Evolutionary conservation across 129 eudicot genomes (phyloP).

Genomic region (Helichrysum umbraculigerum): DNA sequence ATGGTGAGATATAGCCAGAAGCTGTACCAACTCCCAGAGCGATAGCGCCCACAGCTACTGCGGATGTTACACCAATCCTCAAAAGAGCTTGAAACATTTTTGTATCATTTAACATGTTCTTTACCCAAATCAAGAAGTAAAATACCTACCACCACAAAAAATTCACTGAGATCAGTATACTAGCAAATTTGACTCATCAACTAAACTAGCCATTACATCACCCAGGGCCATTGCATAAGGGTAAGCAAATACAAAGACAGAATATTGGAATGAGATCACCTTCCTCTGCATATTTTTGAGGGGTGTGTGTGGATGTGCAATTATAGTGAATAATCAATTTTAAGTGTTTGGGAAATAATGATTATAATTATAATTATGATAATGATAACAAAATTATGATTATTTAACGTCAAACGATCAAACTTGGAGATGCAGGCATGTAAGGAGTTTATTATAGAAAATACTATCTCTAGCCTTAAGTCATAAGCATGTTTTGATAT

Average conservation of each 20-base stretch:
- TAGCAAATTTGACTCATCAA: not conserved
- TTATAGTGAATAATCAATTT: not conserved
- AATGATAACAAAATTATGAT: not conserved
- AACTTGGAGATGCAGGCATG: not conserved
- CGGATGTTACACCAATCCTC: conserved; percentile 78
- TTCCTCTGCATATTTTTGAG: too few relatives aligned
- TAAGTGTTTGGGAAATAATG: not conserved
- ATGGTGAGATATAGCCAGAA: conserved; percentile 93
- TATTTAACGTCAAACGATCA: not conserved
- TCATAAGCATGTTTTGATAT: not conserved
- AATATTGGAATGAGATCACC: too few relatives aligned
- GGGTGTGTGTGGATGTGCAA: too few relatives aligned
- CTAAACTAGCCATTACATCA: not conserved
- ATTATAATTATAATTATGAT: not conserved
- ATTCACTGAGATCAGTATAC: not conserved
- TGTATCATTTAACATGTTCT: conserved; percentile 64
- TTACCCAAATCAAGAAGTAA: conserved; percentile 82
- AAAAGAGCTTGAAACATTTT: conserved; percentile 77
- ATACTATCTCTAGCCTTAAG: not conserved
- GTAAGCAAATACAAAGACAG: too few relatives aligned
- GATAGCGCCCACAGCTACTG: conserved; percentile 68
- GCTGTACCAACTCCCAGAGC: conserved; percentile 94
- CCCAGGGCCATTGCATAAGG: not conserved
- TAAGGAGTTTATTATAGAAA: not conserved
- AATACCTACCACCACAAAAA: conserved; percentile 57